These are phyloP conservation scores for Didymella exigua DNA, from an alignment of 2,329 filamentous ascomycete species.

Conservation along the genomic window DNA sequence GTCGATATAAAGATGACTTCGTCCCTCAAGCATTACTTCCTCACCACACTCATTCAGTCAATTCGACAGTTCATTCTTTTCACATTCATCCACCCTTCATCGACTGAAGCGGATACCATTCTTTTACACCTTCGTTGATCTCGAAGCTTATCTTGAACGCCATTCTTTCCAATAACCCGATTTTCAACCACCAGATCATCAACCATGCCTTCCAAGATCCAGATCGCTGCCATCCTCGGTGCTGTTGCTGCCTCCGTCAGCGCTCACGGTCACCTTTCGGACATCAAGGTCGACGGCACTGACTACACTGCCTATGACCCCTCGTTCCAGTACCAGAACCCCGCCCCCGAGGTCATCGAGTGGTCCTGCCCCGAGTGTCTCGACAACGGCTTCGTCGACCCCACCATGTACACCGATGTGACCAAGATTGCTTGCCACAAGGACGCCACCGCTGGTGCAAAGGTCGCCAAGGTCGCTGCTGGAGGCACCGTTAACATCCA, in stretches of 20 bases:
- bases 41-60: conserved; percentile 30
- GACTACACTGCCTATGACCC: conserved; percentile 54
- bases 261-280: conserved; percentile 53
- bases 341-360: conserved; percentile 52
- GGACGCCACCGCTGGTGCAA: conserved; percentile 56
- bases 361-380: conserved; percentile 59
- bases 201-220: conserved; percentile 40
- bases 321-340: conserved; percentile 44
- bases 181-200: conserved; percentile 10
- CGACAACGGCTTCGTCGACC: conserved; percentile 61
- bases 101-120: conserved; percentile 37
- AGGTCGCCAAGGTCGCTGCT: conserved; percentile 61
- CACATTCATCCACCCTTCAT: conserved; percentile 30
- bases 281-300: conserved; percentile 54
- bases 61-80: conserved; percentile 35
- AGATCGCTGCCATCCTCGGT: conserved; percentile 39
- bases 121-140: conserved; percentile 34
- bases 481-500: conserved; percentile 63
- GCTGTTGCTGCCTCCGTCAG: conserved; percentile 48
- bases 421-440: conserved; percentile 67
- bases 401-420: conserved; percentile 51
- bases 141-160: conserved; percentile 29
- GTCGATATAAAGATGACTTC: conserved; percentile 22
- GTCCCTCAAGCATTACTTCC: conserved; percentile 2
- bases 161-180: conserved; percentile 11